Conservation (phyloP, 768 basidiomycete species). For the Coprinellus aureogranulatus region DNA sequence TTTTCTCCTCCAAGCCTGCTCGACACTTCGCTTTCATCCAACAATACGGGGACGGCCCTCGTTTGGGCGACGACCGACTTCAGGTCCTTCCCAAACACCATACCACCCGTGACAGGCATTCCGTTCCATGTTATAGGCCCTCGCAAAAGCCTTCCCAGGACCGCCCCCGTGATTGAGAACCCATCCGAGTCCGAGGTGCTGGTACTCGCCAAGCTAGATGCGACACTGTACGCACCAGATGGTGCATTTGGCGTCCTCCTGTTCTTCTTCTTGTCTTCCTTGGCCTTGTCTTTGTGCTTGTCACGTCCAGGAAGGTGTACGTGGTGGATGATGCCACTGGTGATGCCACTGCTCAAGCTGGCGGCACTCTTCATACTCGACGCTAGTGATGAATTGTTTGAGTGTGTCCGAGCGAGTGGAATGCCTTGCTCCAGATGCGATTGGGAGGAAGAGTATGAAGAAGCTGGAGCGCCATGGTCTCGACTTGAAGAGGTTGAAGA, state of each 20-base stretch:
- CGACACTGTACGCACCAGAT: conserved; percentile 57
- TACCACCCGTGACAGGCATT: conserved; percentile 32
- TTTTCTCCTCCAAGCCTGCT: background rate
- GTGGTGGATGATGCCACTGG: conserved; percentile 3
- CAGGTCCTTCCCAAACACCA: conserved; percentile 70
- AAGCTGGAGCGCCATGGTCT: background rate
- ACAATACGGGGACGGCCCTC: conserved; percentile 23
- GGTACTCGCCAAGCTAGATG: conserved; percentile 40
- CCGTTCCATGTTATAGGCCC: conserved; percentile 39
- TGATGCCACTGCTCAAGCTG: conserved; percentile 4
- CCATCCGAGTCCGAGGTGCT: conserved; percentile 52
- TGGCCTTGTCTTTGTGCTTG: conserved; percentile 2
- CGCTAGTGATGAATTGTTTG: conserved; percentile 32
- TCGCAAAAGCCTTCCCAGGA: conserved; percentile 56
- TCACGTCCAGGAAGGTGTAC: conserved; percentile 2
- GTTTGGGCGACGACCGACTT: conserved; percentile 29
- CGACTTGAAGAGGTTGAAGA: conserved; percentile 42
- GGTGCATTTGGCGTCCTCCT: conserved; percentile 59
- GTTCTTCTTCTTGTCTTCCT: conserved; percentile 31
- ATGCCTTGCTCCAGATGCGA: conserved; percentile 22
- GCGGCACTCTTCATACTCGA: conserved; percentile 19
- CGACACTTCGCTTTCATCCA: conserved; percentile 6
- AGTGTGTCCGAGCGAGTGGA: conserved; percentile 34
- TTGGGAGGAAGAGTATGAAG: conserved; percentile 15
- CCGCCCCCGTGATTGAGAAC: conserved; percentile 42